These are phyloP conservation scores for Pezicula neosporulosa DNA, from an alignment of 2,329 filamentous ascomycete species.

Conservation along the genomic window DNA sequence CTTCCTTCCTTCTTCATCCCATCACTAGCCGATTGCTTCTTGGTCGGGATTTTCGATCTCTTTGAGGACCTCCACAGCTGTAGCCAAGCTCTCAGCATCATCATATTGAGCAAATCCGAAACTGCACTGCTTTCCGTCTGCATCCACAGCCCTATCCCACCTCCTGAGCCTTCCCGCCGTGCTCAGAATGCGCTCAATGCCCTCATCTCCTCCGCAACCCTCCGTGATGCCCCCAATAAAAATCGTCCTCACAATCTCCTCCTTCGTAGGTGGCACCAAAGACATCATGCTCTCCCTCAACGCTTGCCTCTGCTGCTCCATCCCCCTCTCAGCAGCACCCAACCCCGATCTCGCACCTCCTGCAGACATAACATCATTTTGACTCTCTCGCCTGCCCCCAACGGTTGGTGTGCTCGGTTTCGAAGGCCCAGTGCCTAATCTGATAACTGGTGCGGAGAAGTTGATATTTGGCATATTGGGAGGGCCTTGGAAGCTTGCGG, in stretches of 20 bases:
- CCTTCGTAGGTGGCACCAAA: conserved; percentile 76
- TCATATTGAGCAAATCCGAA: conserved; percentile 98
- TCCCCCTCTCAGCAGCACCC: conserved; percentile 38
- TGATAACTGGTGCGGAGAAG: conserved; percentile 94
- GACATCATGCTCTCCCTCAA: conserved; percentile 67
- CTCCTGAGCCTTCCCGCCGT: conserved; percentile 76
- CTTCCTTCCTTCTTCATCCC: conserved; percentile 37
- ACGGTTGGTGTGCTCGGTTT: conserved; percentile 48
- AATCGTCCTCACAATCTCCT: conserved; percentile 88
- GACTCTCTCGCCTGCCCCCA: conserved; percentile 42
- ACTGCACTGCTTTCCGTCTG: conserved; percentile 74
- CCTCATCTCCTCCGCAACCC: conserved; percentile 71
- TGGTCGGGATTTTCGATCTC: conserved; percentile 76
- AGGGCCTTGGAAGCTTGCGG: conserved; percentile 81
- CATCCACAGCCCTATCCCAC: conserved; percentile 77
- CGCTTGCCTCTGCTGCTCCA: conserved; percentile 64
- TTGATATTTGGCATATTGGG: conserved; percentile 96
- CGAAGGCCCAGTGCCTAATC: conserved; percentile 75
- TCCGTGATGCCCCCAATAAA: conserved; percentile 86
- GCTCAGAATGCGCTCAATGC: conserved; percentile 72
- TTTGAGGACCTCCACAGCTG: conserved; percentile 79
- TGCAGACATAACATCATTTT: conserved; percentile 31
- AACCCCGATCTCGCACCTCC: conserved; percentile 34
- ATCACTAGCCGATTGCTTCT: conserved; percentile 60
- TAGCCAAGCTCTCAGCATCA: conserved; percentile 81